Percentiles rank a stretch among this genome's conserved stretches.
These are phyloP conservation scores for Raphanus sativus DNA, from an alignment of 345 rosid genomes.

Conservation along the genomic window DNA sequence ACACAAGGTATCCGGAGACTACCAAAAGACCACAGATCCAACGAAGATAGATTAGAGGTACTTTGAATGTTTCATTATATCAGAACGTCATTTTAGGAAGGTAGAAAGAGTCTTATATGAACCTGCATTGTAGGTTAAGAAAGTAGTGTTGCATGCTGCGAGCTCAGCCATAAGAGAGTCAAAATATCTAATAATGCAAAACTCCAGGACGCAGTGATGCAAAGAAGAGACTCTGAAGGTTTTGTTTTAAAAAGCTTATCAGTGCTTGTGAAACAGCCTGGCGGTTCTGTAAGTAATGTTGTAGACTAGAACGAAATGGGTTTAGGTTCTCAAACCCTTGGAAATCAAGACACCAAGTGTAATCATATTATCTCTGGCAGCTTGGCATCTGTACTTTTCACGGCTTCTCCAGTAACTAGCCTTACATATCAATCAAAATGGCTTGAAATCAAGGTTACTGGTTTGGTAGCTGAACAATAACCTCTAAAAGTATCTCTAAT, in stretches of 20 bases:
- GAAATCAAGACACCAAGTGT: no score
- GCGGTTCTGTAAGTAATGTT: no score
- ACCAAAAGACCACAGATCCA: conserved; percentile 51
- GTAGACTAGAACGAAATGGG: no score
- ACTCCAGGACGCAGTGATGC: conserved; percentile 2
- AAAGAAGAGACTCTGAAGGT: neutral
- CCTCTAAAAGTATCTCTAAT: no score
- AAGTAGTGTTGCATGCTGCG: conserved; percentile 35
- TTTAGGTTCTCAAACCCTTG: no score
- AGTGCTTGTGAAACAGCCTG: neutral
- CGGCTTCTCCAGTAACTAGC: no score
- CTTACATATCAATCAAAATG: no score
- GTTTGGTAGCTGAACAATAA: no score
- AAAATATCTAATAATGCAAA: conserved; percentile 6
- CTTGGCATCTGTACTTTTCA: no score
- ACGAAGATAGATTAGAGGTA: conserved; percentile 67
- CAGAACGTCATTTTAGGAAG: neutral
- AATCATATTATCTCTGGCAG: no score
- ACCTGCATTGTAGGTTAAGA: conserved; percentile 26
- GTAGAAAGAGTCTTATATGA: neutral
- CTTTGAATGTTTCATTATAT: neutral
- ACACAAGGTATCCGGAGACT: conserved; percentile 59
- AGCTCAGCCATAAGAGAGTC: conserved; percentile 36
- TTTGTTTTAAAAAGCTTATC: neutral
- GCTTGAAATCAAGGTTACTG: no score